Conservation (phyloP, 2,329 filamentous ascomycete genomes). For the Alternaria infectoria region DNA sequence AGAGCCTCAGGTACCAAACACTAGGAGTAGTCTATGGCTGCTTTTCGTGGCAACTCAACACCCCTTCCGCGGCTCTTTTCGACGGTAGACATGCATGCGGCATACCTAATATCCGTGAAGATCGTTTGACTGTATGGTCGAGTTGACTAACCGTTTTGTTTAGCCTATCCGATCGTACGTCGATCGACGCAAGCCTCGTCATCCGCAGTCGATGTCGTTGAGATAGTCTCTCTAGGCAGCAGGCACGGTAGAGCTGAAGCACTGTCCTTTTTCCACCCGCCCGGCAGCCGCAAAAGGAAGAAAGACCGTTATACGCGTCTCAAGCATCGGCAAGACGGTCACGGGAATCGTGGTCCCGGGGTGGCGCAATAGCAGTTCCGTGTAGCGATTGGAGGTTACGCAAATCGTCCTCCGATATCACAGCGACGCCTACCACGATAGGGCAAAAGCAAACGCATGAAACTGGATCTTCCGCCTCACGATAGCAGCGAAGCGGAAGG, state of each 20-base stretch:
- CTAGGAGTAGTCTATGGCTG: constrained; percentile 6
- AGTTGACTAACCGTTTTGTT: neutral
- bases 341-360: neutral
- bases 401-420: neutral
- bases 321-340: constrained; percentile 8
- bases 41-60: constrained; percentile 6
- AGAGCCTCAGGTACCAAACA: constrained; percentile 6
- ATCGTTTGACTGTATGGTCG: neutral
- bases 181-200: constrained; percentile 2
- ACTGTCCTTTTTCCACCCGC: constrained; percentile 8
- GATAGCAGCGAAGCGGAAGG: constrained; percentile 7
- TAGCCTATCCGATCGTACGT: neutral
- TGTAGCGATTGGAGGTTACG: constrained; percentile 8
- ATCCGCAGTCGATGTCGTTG: constrained; percentile 13
- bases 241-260: constrained; percentile 8
- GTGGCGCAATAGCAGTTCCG: neutral
- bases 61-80: neutral
- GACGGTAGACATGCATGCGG: neutral
- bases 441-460: constrained; percentile 10
- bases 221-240: constrained; percentile 28
- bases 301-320: constrained; percentile 11
- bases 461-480: constrained; percentile 5
- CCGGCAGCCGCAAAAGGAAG: constrained; percentile 12
- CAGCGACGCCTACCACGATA: neutral
- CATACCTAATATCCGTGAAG: neutral